Percentiles rank a stretch among this genome's conserved stretches.
Evolutionary conservation across 148 eudicot genomes (phyloP).

Genomic region (Camellia japonica): DNA sequence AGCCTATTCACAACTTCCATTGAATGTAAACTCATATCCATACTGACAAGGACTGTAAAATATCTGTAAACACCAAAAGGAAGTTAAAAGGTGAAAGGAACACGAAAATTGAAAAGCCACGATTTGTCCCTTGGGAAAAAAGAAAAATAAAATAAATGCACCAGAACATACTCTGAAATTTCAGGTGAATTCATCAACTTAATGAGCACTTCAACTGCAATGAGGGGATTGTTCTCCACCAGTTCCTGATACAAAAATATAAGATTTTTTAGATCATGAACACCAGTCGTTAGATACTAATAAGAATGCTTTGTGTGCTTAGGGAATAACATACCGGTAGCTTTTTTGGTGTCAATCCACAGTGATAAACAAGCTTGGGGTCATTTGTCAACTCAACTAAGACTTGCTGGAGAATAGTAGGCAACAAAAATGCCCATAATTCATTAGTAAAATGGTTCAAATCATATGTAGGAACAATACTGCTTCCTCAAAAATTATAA

Average conservation of each 20-base stretch:
- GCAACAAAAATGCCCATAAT: background rate
- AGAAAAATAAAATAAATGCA: background rate
- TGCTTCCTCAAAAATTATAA: background rate
- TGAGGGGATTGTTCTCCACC: constrained; percentile 93
- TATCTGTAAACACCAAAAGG: constrained; percentile 49
- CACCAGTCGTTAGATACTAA: background rate
- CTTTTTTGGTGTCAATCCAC: constrained; percentile 91
- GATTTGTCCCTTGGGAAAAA: background rate
- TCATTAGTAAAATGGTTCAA: background rate
- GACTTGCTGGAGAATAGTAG: constrained; percentile 57
- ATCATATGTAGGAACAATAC: background rate
- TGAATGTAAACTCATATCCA: constrained; percentile 99
- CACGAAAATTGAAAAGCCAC: background rate
- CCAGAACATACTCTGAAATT: constrained; percentile 62
- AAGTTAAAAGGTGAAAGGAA: background rate
- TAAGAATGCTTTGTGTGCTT: constrained; percentile 1
- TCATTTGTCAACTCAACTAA: constrained; percentile 76
- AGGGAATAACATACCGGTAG: constrained; percentile 61
- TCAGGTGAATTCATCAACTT: constrained; percentile 89
- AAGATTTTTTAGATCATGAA: constrained; percentile 8
- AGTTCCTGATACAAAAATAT: constrained; percentile 55
- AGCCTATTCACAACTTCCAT: constrained; percentile 99
- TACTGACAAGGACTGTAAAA: constrained; percentile 81
- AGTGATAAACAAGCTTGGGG: constrained; percentile 95
- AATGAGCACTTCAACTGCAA: constrained; percentile 95